Percentiles rank a stretch among this genome's conserved stretches.
Evolutionary conservation across 106 monocot genomes (phyloP).

Genomic region (Dactylorhiza incarnata): DNA sequence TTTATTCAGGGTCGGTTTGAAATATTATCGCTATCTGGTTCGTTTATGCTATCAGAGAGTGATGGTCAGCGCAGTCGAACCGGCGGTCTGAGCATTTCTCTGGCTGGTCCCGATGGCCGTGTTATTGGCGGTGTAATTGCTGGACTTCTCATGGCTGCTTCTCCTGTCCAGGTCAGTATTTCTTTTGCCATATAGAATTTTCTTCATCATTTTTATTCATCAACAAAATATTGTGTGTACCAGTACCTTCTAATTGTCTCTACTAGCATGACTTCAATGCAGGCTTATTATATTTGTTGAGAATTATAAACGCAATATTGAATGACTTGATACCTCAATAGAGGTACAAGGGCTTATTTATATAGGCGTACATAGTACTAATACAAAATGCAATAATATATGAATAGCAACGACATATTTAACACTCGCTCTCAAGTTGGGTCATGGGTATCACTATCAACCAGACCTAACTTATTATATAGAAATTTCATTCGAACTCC

Average conservation of each 20-base stretch:
- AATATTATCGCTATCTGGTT: conserved; percentile 75
- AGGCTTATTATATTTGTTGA: too few species aligned
- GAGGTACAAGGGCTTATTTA: too few species aligned
- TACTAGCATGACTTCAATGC: neutral
- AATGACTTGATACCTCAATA: too few species aligned
- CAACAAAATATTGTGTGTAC: neutral
- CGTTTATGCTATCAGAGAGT: conserved; percentile 65
- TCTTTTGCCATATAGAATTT: neutral
- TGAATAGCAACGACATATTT: too few species aligned
- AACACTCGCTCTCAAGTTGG: too few species aligned
- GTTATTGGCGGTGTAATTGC: conserved; percentile 81
- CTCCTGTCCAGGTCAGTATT: conserved; percentile 60
- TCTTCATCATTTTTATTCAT: neutral
- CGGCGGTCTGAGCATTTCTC: conserved; percentile 73
- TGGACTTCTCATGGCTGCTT: conserved; percentile 69
- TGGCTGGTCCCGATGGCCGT: conserved; percentile 79
- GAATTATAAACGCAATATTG: too few species aligned
- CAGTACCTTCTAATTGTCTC: neutral
- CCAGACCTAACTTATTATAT: too few species aligned
- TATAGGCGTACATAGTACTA: too few species aligned
- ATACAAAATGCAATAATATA: too few species aligned
- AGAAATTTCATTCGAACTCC: too few species aligned
- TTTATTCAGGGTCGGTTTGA: conserved; percentile 68
- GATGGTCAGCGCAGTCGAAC: conserved; percentile 78
- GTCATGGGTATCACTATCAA: too few species aligned